These are phyloP conservation scores for Nemophila menziesii DNA, from an alignment of 257 asterid genomes.

Conservation along the genomic window DNA sequence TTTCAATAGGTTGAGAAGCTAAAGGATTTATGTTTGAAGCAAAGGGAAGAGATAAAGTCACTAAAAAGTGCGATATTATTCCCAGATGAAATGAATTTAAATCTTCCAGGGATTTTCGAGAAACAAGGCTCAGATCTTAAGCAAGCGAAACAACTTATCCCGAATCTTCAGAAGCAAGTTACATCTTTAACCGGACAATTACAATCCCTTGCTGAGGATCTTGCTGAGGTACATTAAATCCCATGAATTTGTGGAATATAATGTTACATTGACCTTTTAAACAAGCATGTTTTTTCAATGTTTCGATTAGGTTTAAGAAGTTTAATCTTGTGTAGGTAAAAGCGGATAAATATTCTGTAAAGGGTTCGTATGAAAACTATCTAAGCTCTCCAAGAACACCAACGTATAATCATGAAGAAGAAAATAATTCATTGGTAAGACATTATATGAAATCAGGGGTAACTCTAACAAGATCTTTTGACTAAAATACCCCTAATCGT, in stretches of 20 bases:
- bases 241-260: too few species aligned
- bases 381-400: conserved; percentile 67
- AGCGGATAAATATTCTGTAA: conserved; percentile 63
- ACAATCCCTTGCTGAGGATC: conserved; percentile 73
- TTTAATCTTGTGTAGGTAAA: too few species aligned
- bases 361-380: conserved; percentile 33
- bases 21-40: conserved; percentile 92
- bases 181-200: conserved; percentile 83
- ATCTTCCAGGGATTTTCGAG: conserved; percentile 48
- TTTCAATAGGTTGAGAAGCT: conserved; percentile 65
- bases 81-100: conserved; percentile 67
- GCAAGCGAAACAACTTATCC: conserved; percentile 85
- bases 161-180: conserved; percentile 82
- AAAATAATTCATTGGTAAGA: conserved; percentile 59
- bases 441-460: too few species aligned
- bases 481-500: background rate
- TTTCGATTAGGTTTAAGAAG: too few species aligned
- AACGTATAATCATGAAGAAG: conserved; percentile 62
- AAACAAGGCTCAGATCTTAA: conserved; percentile 65
- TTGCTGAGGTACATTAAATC: conserved; percentile 79
- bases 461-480: too few species aligned
- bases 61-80: conserved; percentile 60
- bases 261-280: too few species aligned
- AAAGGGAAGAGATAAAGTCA: conserved; percentile 89
- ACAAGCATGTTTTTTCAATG: too few species aligned